Evolutionary conservation across 331 rosid species (phyloP).

Genomic region (Malus hybrid): DNA sequence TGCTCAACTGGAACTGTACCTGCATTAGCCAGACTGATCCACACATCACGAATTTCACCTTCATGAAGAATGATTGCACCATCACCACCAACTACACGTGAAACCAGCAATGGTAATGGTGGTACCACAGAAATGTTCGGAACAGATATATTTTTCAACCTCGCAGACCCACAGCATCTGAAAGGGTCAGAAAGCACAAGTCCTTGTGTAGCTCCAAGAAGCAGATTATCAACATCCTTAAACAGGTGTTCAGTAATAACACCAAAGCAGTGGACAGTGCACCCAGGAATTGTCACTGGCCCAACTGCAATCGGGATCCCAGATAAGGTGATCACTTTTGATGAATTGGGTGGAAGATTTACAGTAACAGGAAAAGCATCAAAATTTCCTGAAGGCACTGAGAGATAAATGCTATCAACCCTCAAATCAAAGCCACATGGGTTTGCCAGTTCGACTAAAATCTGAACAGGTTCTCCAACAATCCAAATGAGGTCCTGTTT

Average conservation of each 20-base stretch:
- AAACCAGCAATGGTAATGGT: constrained; percentile 72
- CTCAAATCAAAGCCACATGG: constrained; percentile 95
- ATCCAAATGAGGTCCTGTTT: constrained; percentile 84
- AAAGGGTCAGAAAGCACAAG: constrained; percentile 98
- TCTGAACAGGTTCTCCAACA: constrained; percentile 93
- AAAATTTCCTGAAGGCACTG: constrained; percentile 86
- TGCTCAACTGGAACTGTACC: constrained; percentile 94
- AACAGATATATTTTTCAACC: constrained; percentile 64
- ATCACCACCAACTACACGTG: constrained; percentile 84
- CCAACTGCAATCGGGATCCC: constrained; percentile 96
- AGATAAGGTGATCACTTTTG: constrained; percentile 82
- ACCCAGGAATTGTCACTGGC: constrained; percentile 76
- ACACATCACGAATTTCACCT: constrained; percentile 90
- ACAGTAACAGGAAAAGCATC: constrained; percentile 86
- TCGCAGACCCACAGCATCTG: constrained; percentile 90
- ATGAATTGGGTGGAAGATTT: constrained; percentile 83
- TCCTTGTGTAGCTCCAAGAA: constrained; percentile 92
- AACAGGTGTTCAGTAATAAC: constrained; percentile 94
- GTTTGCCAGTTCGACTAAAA: constrained; percentile 90
- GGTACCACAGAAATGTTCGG: constrained; percentile 82
- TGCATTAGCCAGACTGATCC: constrained; percentile 91
- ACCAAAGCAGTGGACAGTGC: constrained; percentile 94
- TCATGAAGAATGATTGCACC: constrained; percentile 90
- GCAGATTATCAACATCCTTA: constrained; percentile 94
- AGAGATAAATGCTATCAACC: constrained; percentile 92